These are phyloP conservation scores for Acacia concinna DNA, from an alignment of 331 rosid genomes.

Conservation along the genomic window DNA sequence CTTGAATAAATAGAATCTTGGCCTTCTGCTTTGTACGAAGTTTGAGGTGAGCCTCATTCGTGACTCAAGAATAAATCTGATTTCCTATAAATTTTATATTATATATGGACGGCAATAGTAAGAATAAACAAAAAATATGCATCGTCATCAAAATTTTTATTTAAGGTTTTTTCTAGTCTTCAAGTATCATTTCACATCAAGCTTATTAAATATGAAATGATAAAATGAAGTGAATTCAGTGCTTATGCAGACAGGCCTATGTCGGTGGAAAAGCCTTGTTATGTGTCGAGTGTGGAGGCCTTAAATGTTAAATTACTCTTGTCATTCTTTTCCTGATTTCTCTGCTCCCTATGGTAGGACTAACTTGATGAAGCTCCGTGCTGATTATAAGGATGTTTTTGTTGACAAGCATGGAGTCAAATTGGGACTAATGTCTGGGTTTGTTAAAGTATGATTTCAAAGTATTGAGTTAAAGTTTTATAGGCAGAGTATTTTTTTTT, in stretches of 20 bases:
- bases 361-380: conserved; percentile 87
- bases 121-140: neutral
- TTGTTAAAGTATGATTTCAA: conserved; percentile 62
- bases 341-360: conserved; percentile 61
- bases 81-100: neutral
- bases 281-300: neutral
- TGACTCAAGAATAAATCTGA: neutral
- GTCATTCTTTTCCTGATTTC: conserved; percentile 34
- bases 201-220: neutral
- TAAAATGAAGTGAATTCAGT: neutral
- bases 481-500: conserved; percentile 1
- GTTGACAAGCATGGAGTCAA: conserved; percentile 90
- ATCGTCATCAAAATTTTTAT: neutral
- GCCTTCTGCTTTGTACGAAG: neutral
- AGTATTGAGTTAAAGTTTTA: conserved; percentile 3
- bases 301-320: neutral
- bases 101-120: neutral
- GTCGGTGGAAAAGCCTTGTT: neutral
- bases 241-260: neutral
- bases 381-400: conserved; percentile 89
- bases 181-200: neutral
- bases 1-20: neutral
- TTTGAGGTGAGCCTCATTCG: neutral
- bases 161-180: conserved; percentile 2
- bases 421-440: conserved; percentile 91